Evolutionary conservation across 83 land plant species (phyloP).

Genomic region (Picea abies): DNA sequence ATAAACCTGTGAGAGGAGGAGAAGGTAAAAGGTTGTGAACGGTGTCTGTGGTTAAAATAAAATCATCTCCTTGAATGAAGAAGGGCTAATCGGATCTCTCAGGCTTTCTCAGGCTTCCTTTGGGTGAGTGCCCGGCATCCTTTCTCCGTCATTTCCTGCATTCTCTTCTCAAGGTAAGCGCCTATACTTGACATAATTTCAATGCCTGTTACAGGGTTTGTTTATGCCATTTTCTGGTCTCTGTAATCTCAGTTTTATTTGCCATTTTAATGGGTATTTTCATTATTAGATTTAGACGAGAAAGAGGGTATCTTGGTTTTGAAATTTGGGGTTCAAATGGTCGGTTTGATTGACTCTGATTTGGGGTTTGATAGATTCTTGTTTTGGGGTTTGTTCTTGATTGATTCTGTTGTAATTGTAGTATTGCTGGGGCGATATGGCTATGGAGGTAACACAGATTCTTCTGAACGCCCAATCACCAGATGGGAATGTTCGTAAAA

Average conservation of each 20-base stretch:
- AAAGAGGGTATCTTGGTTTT: neutral
- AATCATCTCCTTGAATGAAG: too few relatives aligned
- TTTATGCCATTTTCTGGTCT: neutral
- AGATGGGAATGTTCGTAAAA: conserved; percentile 46
- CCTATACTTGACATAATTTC: neutral
- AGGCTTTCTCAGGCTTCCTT: too few relatives aligned
- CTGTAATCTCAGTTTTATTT: neutral
- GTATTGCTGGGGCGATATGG: conserved; percentile 20
- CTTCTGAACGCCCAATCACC: conserved; percentile 62
- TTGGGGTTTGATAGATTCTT: neutral
- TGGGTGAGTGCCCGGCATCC: neutral
- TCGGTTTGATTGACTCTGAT: neutral
- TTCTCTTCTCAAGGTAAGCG: neutral
- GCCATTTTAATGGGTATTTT: neutral
- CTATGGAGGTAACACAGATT: conserved; percentile 53
- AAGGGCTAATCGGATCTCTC: neutral
- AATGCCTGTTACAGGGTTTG: neutral
- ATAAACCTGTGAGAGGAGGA: conserved; percentile 1
- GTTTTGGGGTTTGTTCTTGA: too few relatives aligned
- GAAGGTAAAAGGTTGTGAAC: neutral
- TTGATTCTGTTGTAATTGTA: too few relatives aligned
- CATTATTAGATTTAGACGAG: too few relatives aligned
- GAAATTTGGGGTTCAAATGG: neutral
- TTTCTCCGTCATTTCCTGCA: neutral
- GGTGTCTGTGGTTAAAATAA: neutral